These are phyloP conservation scores for Coemansia sp. DNA, from an alignment of 192 early-diverging fungal genomes.

Conservation along the genomic window DNA sequence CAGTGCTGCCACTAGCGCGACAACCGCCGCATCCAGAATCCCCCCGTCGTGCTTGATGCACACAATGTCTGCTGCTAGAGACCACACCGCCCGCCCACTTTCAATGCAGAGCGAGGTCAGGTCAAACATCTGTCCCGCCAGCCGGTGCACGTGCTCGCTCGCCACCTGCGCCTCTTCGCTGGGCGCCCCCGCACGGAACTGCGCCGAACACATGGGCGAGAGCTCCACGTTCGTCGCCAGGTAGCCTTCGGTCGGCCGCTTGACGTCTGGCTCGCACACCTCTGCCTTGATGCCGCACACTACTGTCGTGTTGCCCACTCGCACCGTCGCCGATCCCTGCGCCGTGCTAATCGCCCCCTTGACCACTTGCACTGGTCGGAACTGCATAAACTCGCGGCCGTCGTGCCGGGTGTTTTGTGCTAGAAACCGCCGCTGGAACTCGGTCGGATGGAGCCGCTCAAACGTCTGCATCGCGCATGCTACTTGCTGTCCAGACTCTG, in stretches of 20 bases:
- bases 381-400: conserved; percentile 67
- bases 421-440: conserved; percentile 82
- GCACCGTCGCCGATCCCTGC: conserved; percentile 81
- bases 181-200: conserved; percentile 81
- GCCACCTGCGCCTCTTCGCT: conserved; percentile 75
- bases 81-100: conserved; percentile 76
- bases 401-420: conserved; percentile 75
- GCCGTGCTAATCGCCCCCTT: conserved; percentile 71
- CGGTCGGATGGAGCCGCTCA: conserved; percentile 78
- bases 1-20: conserved; percentile 77
- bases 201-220: conserved; percentile 82
- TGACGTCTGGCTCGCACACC: conserved; percentile 74
- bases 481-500: conserved; percentile 11
- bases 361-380: conserved; percentile 58
- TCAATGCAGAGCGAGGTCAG: conserved; percentile 68
- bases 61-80: conserved; percentile 82
- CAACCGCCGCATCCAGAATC: conserved; percentile 77
- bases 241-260: conserved; percentile 67
- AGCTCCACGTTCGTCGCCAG: conserved; percentile 92
- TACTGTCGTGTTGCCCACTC: conserved; percentile 83
- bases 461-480: conserved; percentile 68
- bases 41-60: conserved; percentile 90
- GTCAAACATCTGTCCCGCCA: conserved; percentile 52
- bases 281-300: conserved; percentile 95
- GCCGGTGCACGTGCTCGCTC: conserved; percentile 69